Evolutionary conservation across 108 stramenopile genomes (phyloP).

Genomic region (Pinguiococcus pyrenoidosus): DNA sequence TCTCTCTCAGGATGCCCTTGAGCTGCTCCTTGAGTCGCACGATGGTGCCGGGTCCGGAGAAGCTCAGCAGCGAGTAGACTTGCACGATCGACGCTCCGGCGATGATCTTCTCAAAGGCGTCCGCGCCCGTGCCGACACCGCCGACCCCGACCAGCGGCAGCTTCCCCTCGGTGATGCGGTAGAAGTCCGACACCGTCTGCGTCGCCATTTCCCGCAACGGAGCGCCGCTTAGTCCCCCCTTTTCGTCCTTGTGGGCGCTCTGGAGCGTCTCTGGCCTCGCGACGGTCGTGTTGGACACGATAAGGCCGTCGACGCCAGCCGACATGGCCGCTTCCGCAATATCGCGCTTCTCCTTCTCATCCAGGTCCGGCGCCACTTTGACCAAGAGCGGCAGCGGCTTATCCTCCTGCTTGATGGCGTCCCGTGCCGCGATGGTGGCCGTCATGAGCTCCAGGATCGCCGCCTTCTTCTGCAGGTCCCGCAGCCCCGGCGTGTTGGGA

Average conservation of each 20-base stretch:
- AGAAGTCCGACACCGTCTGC: slow-evolving; percentile 62
- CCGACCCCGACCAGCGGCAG: slow-evolving; percentile 87
- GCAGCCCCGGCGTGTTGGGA: slow-evolving; percentile 85
- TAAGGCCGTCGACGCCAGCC: slow-evolving; percentile 65
- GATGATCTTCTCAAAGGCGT: slow-evolving; percentile 75
- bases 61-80: slow-evolving; percentile 72
- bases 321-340: slow-evolving; percentile 47
- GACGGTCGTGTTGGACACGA: slow-evolving; percentile 79
- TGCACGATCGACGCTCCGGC: slow-evolving; percentile 79
- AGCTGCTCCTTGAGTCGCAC: slow-evolving; percentile 23
- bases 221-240: slow-evolving; percentile 72
- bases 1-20: slow-evolving; percentile 10
- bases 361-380: slow-evolving; percentile 84
- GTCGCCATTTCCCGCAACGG: slow-evolving; percentile 66
- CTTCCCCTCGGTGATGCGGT: slow-evolving; percentile 53
- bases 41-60: slow-evolving; percentile 71
- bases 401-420: slow-evolving; percentile 2
- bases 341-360: slow-evolving; percentile 51
- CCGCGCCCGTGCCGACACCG: slow-evolving; percentile 60
- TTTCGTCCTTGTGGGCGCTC: slow-evolving; percentile 41
- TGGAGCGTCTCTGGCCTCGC: slow-evolving; percentile 44
- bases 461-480: slow-evolving; percentile 55
- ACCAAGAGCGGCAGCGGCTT: slow-evolving; percentile 56
- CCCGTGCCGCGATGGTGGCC: slow-evolving; percentile 44
- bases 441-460: slow-evolving; percentile 46